Evolutionary conservation across 2,329 filamentous ascomycete species (phyloP).

Genomic region (Achaetomium macrosporum): DNA sequence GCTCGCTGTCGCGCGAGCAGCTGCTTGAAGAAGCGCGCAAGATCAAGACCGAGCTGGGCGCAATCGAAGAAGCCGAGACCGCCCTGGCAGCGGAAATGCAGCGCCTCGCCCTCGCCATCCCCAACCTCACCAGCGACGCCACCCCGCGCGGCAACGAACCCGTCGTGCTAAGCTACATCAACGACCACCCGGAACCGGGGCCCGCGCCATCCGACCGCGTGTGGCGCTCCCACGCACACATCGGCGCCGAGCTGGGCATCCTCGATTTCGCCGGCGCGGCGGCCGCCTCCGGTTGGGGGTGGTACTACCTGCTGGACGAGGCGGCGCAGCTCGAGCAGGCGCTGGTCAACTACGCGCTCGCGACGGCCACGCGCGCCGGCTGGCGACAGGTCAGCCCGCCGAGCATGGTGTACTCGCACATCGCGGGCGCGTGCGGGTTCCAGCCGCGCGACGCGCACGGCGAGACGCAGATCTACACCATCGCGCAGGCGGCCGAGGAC

Average conservation of each 20-base stretch:
- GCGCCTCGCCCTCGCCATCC: constrained; percentile 67
- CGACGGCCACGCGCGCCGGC: constrained; percentile 63
- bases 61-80: constrained; percentile 58
- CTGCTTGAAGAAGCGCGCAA: constrained; percentile 58
- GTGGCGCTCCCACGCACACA: constrained; percentile 75
- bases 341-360: constrained; percentile 77
- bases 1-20: constrained; percentile 18
- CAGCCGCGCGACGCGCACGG: constrained; percentile 84
- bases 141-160: constrained; percentile 68
- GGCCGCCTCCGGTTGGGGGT: constrained; percentile 88
- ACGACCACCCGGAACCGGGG: constrained; percentile 52
- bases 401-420: constrained; percentile 85
- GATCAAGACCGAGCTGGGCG: constrained; percentile 57
- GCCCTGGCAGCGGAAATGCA: constrained; percentile 60
- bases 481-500: constrained; percentile 63
- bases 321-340: constrained; percentile 93
- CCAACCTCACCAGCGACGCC: constrained; percentile 73
- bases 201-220: constrained; percentile 36
- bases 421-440: constrained; percentile 87
- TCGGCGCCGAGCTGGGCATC: constrained; percentile 80
- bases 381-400: constrained; percentile 82
- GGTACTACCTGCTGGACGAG: constrained; percentile 93
- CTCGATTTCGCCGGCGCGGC: constrained; percentile 81
- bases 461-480: constrained; percentile 85
- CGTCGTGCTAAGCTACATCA: constrained; percentile 69